Base-by-base conservation (phyloP, 306 rosid genomes). In the Quercus suber region DNA sequence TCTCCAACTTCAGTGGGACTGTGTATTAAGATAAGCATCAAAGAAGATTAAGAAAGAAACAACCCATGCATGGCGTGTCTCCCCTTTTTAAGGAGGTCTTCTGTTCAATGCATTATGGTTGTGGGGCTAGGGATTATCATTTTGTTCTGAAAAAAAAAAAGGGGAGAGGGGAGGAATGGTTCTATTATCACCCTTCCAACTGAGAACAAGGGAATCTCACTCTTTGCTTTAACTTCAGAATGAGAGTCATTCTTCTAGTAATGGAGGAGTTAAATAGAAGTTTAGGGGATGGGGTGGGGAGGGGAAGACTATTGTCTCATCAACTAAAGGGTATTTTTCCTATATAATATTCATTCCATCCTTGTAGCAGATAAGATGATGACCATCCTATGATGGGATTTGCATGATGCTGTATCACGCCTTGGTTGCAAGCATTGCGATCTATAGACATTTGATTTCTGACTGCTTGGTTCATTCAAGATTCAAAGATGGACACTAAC, bases 151-250 rank as follows among this genome's bases (percentile, higher is more conserved):
- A 28, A 35, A 35, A 30, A 13, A 25, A 18, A 31, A 33, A 13
- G 1, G 20, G 69, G 5, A 19, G 17, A 5, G 35, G 19, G 14
- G 35, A 6, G 72, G 19, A 13, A 33, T 33, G 71, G 52, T 67
- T 67, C 43, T 35, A 19, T 19, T 9, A 67, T 67, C 70, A 30
- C 21, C 35, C 27, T 33, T 13, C 72, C 37, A 17, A 31, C 5
- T 35, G 27, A 67, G 27, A 67, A 33, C 1, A 64, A 64, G 72
- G 72, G 5, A 4, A 67, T 67, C 28, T 67, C 51, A 35, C 51
- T 33, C 72, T 65, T 65, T 67, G 72, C 49, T 67, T 67, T 49
- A 67, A 35, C 72, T 67, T 67, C 15, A 35, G 27, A 67, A 67
- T 13, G n/a, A 67, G 52, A 28, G 5, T 7, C 71, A 65, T 67